Percentiles rank a stretch among this genome's conserved stretches.
These are phyloP conservation scores for Infundibulicybe gibba DNA, from an alignment of 768 basidiomycete species.

Conservation along the genomic window DNA sequence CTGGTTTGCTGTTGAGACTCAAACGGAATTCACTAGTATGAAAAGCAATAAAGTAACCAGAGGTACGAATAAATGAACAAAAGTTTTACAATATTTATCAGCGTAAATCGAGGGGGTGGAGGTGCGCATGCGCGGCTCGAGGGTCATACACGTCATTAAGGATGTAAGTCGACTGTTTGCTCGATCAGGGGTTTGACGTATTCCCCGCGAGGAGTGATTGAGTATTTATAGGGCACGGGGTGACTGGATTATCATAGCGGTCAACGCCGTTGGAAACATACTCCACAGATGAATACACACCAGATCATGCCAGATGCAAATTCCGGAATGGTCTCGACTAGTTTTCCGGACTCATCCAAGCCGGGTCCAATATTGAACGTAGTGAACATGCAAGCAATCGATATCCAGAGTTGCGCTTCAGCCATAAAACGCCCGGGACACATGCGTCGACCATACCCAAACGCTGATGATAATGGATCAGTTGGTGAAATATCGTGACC, in stretches of 20 bases:
- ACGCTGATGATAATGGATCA: slow-evolving; percentile 32
- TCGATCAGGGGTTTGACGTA: slow-evolving; percentile 22
- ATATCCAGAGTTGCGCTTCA: slow-evolving; percentile 41
- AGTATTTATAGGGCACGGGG: slow-evolving; percentile 28
- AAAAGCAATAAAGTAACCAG: no score
- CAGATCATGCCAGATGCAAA: slow-evolving; percentile 43
- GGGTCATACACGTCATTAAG: no score
- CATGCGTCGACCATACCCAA: slow-evolving; percentile 40
- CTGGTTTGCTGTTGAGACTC: no score
- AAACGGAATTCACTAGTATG: no score
- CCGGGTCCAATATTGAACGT: slow-evolving; percentile 36
- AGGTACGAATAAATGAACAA: no score
- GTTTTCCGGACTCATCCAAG: slow-evolving; percentile 28
- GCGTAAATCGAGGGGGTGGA: no score
- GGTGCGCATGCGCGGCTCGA: no score
- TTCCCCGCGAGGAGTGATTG: slow-evolving; percentile 25
- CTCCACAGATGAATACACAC: slow-evolving; percentile 18
- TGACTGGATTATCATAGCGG: slow-evolving; percentile 16
- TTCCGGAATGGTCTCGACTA: slow-evolving; percentile 23
- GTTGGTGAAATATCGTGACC: slow-evolving; percentile 24
- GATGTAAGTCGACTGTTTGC: slow-evolving; percentile 21
- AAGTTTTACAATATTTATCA: no score
- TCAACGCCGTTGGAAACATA: not conserved
- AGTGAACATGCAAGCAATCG: slow-evolving; percentile 38
- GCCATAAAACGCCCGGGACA: slow-evolving; percentile 48